Evolutionary conservation across 2,329 filamentous ascomycete genomes (phyloP).

Genomic region (Drechslerella coelobrocha): DNA sequence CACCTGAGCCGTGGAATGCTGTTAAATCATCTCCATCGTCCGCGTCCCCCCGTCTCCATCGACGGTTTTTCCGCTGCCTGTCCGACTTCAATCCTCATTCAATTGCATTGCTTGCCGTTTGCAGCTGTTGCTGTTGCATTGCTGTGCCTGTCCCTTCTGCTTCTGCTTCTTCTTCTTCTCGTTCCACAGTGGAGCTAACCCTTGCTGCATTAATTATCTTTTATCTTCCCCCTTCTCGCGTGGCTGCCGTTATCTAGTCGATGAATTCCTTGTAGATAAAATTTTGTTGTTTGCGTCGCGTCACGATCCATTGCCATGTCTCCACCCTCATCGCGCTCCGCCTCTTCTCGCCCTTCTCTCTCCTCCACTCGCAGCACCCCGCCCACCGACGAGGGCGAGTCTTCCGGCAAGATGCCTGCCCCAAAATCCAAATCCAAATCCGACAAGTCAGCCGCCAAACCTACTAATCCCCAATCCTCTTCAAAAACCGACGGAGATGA

Average conservation of each 20-base stretch:
- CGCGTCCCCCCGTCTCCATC: not conserved
- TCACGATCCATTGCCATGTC: constrained; percentile 34
- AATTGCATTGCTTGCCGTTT: constrained; percentile 33
- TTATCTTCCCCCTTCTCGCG: not conserved
- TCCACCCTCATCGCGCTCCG: constrained; percentile 37
- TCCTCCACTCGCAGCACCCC: constrained; percentile 45
- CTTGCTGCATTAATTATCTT: not conserved
- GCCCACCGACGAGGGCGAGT: constrained; percentile 47
- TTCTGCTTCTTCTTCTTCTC: not conserved
- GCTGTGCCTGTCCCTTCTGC: constrained; percentile 1
- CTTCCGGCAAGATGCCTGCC: constrained; percentile 26
- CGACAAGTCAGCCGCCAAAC: not conserved
- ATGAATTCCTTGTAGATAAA: constrained; percentile 29
- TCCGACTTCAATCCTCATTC: constrained; percentile 20
- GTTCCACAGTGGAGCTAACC: too few relatives aligned
- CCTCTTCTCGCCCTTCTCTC: constrained; percentile 47
- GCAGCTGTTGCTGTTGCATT: constrained; percentile 14
- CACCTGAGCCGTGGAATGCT: constrained; percentile 13
- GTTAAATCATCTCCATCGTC: constrained; percentile 45
- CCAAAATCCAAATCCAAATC: constrained; percentile 1
- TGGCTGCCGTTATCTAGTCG: constrained; percentile 5
- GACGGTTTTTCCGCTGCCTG: constrained; percentile 19
- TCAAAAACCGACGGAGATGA: constrained; percentile 22
- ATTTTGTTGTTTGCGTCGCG: constrained; percentile 7
- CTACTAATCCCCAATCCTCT: constrained; percentile 12